Conservation (phyloP, 805 yeast species). For the Suhomyces vadensis region DNA sequence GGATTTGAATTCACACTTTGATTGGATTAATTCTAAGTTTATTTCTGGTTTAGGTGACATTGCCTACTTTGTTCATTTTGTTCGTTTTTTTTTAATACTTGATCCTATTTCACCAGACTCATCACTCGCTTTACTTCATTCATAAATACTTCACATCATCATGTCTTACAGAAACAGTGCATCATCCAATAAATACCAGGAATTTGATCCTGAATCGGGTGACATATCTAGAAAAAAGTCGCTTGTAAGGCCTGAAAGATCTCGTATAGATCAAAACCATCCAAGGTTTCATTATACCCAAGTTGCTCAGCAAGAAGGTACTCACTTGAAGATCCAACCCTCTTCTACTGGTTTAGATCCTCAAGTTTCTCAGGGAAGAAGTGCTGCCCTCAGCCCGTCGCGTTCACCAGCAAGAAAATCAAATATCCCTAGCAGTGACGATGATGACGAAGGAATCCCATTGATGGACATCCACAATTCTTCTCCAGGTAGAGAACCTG, state of each 20-base stretch:
- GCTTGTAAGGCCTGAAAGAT: slow-evolving; percentile 82
- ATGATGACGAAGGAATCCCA: slow-evolving; percentile 43
- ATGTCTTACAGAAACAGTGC: slow-evolving; percentile 35
- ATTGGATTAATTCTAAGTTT: no score
- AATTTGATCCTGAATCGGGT: slow-evolving; percentile 45
- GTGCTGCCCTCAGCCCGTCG: slow-evolving; percentile 7
- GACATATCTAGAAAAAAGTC: slow-evolving; percentile 58
- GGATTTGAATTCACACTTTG: no score
- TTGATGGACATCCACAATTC: slow-evolving; percentile 37
- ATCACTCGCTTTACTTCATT: not conserved
- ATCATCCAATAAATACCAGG: slow-evolving; percentile 30
- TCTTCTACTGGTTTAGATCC: slow-evolving; percentile 74
- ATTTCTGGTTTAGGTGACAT: no score
- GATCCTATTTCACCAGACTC: not conserved
- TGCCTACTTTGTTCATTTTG: no score
- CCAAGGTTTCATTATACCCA: slow-evolving; percentile 80
- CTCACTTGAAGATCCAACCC: slow-evolving; percentile 64
- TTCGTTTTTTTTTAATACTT: no score
- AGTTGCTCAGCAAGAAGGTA: slow-evolving; percentile 64
- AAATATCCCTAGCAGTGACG: slow-evolving; percentile 9
- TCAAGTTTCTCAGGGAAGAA: slow-evolving; percentile 27
- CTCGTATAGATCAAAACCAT: slow-evolving; percentile 60
- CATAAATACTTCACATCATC: not conserved
- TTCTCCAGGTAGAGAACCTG: slow-evolving; percentile 12
- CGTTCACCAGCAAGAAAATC: slow-evolving; percentile 3